A percentile compares a stretch with the other conserved stretches of the same genome.
phyloP scores from a whole-genome alignment of 208 protist genomes.

The Leishmania amazonensis region DNA sequence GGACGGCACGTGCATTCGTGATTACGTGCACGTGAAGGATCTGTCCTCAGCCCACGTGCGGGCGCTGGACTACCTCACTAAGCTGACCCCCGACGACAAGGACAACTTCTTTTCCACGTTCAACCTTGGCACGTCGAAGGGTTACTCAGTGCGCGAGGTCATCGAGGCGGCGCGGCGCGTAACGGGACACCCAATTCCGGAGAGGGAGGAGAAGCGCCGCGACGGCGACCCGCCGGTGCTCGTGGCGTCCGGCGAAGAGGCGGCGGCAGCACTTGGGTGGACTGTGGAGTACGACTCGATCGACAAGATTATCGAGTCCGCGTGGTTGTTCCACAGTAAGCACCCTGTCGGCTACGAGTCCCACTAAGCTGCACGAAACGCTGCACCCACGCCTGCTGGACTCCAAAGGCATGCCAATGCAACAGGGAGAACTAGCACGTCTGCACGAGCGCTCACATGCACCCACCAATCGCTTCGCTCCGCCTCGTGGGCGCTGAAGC shows the following conservation, averaged over 20 bases:
- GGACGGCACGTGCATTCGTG: conserved; percentile 96
- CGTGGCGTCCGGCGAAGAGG: conserved; percentile 69
- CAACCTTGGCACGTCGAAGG: conserved; percentile 96
- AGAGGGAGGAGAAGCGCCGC: conserved; percentile 67
- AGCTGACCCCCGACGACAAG: conserved; percentile 37
- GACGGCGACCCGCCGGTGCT: conserved; percentile 76
- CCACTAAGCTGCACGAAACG: neutral
- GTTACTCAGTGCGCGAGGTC: conserved; percentile 96
- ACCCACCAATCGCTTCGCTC: neutral
- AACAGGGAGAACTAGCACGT: neutral
- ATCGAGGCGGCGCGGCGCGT: conserved; percentile 91
- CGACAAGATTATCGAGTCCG: conserved; percentile 77
- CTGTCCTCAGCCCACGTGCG: conserved; percentile 95
- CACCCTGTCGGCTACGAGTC: conserved; percentile 59
- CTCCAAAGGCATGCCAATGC: neutral
- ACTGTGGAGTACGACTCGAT: conserved; percentile 74
- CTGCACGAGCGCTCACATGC: neutral
- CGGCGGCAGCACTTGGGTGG: conserved; percentile 73
- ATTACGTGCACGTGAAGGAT: conserved; percentile 99
- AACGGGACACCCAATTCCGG: conserved; percentile 89
- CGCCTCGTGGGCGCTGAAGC: neutral
- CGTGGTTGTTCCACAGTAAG: conserved; percentile 76
- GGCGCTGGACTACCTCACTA: conserved; percentile 84
- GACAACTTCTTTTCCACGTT: conserved; percentile 81
- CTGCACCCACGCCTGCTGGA: neutral